Conservation (phyloP, 768 basidiomycete genomes). For the Lentinula boryana region DNA sequence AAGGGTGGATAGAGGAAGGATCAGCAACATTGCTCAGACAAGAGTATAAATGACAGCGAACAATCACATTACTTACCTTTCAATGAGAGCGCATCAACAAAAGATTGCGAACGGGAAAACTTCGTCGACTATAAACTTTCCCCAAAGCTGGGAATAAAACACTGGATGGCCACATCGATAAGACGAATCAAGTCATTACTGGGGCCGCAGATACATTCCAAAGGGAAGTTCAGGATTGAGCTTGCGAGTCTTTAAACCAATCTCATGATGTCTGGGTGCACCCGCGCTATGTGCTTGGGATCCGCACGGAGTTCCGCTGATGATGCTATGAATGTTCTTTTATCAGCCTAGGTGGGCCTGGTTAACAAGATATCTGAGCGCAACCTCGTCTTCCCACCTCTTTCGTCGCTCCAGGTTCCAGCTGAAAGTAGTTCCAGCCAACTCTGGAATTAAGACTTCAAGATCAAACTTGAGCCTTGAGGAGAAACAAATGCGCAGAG, state of each 20-base stretch:
- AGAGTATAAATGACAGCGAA: constrained; percentile 3
- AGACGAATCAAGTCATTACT: not conserved
- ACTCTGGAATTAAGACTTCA: no score
- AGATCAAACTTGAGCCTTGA: no score
- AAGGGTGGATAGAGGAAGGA: not conserved
- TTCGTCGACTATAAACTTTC: not conserved
- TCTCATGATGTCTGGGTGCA: not conserved
- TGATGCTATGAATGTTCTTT: not conserved
- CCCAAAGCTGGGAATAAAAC: not conserved
- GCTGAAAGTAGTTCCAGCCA: no score
- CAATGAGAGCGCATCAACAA: not conserved
- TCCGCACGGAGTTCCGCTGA: not conserved
- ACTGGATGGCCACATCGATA: not conserved
- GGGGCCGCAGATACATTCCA: not conserved
- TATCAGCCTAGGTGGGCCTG: no score
- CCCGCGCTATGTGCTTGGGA: not conserved
- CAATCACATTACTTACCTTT: not conserved
- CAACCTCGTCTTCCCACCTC: not conserved
- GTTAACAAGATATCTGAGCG: no score
- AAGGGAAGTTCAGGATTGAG: not conserved
- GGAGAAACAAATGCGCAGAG: no score
- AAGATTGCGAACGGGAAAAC: not conserved
- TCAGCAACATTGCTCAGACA: not conserved
- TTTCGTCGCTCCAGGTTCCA: no score
- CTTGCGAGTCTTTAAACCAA: not conserved